Evolutionary conservation across 192 early-diverging fungal species (phyloP), one percentile per base, ranked within the genome.

Genomic region (Coemansia sp.): DNA sequence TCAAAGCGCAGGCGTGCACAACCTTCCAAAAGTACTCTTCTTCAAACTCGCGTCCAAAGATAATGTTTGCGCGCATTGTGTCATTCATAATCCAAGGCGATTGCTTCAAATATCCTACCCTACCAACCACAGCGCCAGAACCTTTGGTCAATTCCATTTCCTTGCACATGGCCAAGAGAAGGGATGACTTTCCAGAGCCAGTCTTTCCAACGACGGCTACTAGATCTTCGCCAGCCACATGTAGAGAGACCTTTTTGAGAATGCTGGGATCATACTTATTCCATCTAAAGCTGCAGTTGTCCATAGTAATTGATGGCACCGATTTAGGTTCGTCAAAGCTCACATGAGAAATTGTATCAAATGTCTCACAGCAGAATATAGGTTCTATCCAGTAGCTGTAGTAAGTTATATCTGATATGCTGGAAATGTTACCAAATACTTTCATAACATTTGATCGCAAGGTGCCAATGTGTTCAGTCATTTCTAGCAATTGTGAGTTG

Each of bases 141-240:
- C 62, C 62, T 42, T 39, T 35, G 6, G 63, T 56, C 35, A 82
- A 77, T 49, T 77, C 85, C 81, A 92, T 91, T 60, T 94, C 93
- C 9, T 92, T 91, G 31, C 94, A 81, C 41, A 96, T 67, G 15
- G 91, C 88, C 46, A 86, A 88, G 1, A 96, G 68, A 5, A 96
- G 74, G 0, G 91, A 89, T 1, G 88, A 90, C 65, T 96, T 96
- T 46, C 93, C 93, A 20, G 82, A 76, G 8, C 92, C 94, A 20
- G 94, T 91, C 0, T 85, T 71, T 4, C 94, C 94, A 12, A 94
- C 89, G 38, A 96, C 70, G 0, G 89, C 93, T 2, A 90, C 87
- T 14, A 96, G 84, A 3, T 77, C 39, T 41, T 88, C 78, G 49
- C 75, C 62, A 67, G 74, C 53, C 76, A 90, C 58, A 43, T 61